These are phyloP conservation scores for Microcyclospora tardicrescens DNA, from an alignment of 2,329 filamentous ascomycete genomes.

Conservation along the genomic window DNA sequence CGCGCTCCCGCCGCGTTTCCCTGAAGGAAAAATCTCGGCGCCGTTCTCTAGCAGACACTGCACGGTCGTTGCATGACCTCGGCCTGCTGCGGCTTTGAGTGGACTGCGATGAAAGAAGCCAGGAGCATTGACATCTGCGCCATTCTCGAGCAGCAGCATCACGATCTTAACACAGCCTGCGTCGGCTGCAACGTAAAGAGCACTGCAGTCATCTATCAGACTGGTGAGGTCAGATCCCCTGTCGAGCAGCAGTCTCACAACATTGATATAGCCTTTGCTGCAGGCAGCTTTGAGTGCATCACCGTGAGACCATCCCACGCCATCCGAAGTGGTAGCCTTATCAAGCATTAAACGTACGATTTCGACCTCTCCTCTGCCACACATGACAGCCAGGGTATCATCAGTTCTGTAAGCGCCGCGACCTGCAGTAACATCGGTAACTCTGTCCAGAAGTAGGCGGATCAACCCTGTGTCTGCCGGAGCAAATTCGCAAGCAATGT, in stretches of 20 bases:
- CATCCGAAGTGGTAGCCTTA: too few species aligned
- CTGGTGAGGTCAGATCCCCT: background rate
- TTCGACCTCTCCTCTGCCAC: background rate
- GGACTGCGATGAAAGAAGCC: background rate
- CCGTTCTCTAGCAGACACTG: background rate
- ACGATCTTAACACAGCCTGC: background rate
- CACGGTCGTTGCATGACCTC: background rate
- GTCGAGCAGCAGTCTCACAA: background rate
- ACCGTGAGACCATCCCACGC: background rate
- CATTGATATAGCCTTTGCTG: too few species aligned
- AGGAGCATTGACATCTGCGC: background rate
- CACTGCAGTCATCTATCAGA: background rate
- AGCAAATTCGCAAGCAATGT: background rate
- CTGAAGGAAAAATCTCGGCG: background rate
- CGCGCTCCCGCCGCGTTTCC: too few species aligned
- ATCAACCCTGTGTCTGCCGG: background rate
- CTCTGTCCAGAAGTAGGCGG: background rate
- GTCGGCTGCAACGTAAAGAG: background rate
- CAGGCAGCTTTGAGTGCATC: too few species aligned
- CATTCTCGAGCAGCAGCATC: background rate
- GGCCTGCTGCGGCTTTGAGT: background rate
- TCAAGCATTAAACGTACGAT: too few species aligned
- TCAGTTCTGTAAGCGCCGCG: too few species aligned
- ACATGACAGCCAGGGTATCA: too few species aligned
- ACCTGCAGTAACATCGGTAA: too few species aligned